phyloP scores from a whole-genome alignment of 306 rosid genomes.

The Medicago lupulina region DNA sequence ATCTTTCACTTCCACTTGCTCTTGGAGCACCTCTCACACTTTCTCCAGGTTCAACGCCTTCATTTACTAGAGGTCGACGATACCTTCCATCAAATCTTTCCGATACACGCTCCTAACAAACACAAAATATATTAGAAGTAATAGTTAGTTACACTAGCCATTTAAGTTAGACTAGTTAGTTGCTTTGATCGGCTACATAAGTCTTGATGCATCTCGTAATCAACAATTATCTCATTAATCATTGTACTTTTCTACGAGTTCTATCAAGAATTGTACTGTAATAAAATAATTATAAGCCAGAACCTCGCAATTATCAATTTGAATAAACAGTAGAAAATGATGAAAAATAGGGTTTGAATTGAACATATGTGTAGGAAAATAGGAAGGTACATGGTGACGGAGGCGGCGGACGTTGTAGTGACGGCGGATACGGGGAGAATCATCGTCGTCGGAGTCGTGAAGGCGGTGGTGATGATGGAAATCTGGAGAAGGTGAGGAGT shows the following conservation, averaged over 20 bases:
- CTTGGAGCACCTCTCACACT: conserved; percentile 44
- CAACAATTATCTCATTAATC: no score
- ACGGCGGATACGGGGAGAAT: conserved; percentile 60
- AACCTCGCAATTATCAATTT: not conserved
- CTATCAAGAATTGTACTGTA: no score
- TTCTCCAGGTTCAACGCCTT: conserved; percentile 48
- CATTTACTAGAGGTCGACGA: conserved; percentile 43
- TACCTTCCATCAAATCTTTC: conserved; percentile 52
- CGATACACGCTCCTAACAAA: conserved; percentile 56
- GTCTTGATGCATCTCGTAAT: no score
- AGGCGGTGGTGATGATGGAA: conserved; percentile 40
- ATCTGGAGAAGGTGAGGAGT: conserved; percentile 34
- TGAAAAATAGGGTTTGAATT: not conserved
- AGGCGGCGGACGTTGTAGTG: conserved; percentile 48
- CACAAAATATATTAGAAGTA: not conserved
- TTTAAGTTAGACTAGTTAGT: no score
- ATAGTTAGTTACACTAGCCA: no score
- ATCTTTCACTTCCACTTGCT: conserved; percentile 58
- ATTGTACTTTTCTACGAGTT: no score
- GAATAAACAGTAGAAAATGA: no score
- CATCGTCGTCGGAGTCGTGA: conserved; percentile 55
- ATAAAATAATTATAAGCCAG: not conserved
- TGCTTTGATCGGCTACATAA: no score
- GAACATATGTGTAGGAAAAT: not conserved
- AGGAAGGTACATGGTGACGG: conserved; percentile 47